Evolutionary conservation across 129 eudicot genomes (phyloP).

Genomic region (Ambrosia artemisiifolia): DNA sequence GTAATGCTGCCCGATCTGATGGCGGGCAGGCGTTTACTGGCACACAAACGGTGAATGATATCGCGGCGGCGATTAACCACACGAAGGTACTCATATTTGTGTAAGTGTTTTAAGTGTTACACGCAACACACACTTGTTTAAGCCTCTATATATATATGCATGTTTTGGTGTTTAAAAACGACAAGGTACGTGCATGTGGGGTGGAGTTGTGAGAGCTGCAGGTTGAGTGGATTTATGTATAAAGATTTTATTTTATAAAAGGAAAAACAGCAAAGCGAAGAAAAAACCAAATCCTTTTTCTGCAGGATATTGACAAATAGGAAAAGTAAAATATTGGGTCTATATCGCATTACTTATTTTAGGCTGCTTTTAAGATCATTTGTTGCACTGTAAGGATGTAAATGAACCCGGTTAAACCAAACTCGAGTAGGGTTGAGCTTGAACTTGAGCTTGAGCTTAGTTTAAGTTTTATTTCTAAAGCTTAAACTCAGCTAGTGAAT

Average conservation of each 20-base stretch:
- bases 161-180: conserved; percentile 21
- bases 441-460: no score
- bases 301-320: conserved; percentile 12
- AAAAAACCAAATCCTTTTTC: conserved; percentile 12
- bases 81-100: conserved; percentile 23
- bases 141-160: conserved; percentile 28
- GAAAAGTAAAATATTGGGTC: background rate
- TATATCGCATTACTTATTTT: no score
- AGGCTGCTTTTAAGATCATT: no score
- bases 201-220: conserved; percentile 21
- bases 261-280: background rate
- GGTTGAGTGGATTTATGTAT: conserved; percentile 9
- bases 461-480: no score
- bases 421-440: no score
- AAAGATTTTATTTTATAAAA: background rate
- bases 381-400: no score
- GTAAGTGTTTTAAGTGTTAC: background rate
- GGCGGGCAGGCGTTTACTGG: conserved; percentile 56
- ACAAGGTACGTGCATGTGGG: conserved; percentile 46
- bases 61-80: conserved; percentile 16
- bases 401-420: no score
- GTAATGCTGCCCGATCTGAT: conserved; percentile 66
- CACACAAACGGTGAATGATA: conserved; percentile 2
- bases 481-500: no score
- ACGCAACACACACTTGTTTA: background rate